Percentiles rank a stretch among this genome's conserved stretches.
These are phyloP conservation scores for Mycena olivaceomarginata DNA, from an alignment of 768 basidiomycete species.

Conservation along the genomic window DNA sequence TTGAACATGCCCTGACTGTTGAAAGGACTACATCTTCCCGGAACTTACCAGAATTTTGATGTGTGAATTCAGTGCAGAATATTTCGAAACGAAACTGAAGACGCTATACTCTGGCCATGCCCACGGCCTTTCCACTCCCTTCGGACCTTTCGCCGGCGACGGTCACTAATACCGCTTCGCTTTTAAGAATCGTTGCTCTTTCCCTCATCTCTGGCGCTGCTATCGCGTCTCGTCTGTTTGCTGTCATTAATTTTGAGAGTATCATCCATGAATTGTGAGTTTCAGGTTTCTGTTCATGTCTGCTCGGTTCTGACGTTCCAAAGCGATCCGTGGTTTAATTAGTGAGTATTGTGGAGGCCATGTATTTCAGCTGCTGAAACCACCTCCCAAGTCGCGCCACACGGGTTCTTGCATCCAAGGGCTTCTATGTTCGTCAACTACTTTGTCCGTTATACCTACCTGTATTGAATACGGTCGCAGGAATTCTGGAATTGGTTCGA, in stretches of 20 bases:
- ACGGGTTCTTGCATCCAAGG: conserved; percentile 90
- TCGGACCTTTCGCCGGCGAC: conserved; percentile 81
- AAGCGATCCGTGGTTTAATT: conserved; percentile 99
- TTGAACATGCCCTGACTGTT: too few species aligned
- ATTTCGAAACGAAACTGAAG: conserved; percentile 45
- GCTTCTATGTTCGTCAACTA: conserved; percentile 88
- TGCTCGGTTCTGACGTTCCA: conserved; percentile 34
- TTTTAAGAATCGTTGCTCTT: conserved; percentile 94
- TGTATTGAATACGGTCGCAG: conserved; percentile 60
- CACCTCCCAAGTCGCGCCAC: conserved; percentile 87
- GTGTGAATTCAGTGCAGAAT: too few species aligned
- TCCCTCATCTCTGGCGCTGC: conserved; percentile 95
- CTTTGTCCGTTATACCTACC: neutral
- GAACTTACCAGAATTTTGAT: too few species aligned
- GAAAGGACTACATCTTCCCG: too few species aligned
- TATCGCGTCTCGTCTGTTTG: conserved; percentile 96
- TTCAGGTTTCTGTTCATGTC: conserved; percentile 11
- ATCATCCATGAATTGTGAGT: conserved; percentile 99
- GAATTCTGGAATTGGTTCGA: conserved; percentile 99
- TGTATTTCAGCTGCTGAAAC: conserved; percentile 35
- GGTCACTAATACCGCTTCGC: conserved; percentile 90
- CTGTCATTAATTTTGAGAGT: conserved; percentile 98
- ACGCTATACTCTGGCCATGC: conserved; percentile 70
- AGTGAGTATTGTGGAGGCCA: conserved; percentile 73
- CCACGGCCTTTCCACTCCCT: conserved; percentile 85